Evolutionary conservation across 2,329 filamentous ascomycete species (phyloP), one percentile per base, ranked within the genome.

Genomic region (Gremmenia infestans): DNA sequence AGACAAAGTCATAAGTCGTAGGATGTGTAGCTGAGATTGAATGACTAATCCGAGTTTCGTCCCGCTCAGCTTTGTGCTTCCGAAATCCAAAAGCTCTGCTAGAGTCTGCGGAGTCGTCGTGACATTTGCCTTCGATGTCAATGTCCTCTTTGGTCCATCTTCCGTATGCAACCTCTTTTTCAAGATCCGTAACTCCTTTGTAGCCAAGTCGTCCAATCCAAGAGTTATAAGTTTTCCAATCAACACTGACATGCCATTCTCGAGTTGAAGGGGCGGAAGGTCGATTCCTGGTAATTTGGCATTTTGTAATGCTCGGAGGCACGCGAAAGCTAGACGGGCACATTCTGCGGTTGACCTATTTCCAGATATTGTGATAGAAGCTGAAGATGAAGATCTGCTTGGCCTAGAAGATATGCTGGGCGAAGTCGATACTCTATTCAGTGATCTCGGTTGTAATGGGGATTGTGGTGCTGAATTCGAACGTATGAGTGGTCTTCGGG

Each of bases 221-320:
- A 90, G 74, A 0, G 76, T 74, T 14, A 91, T 73, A 1, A 92
- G 74, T 67, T 85, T 89, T 40, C 81, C 81, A 40, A 87, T 72
- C 52, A 92, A 77, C 0, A 85, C 83, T 15, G 87, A 81, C 78
- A 89, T 88, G 53, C 88, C 89, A 57, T 78, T 84, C 67, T 92
- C 89, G 4, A 92, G 71, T 66, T 92, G 87, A 40, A 88, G 73
- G 46, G 81, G 78, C 1, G 82, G 78, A n/a, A 85, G 73, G 9
- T 78, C 72, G 9, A 83, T 72, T 8, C 78, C 76, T 5, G 79
- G 72, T 1, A 79, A 73, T 25, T 79, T 74, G 19, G 70, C 68
- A 32, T 71, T 74, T 50, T 87, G 81, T 23, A 83, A 65, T 28
- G 78, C 76, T 50, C 86, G 78, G 40, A 92, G 73, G 50, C 82